These are phyloP conservation scores for Mucor plumbeus DNA, from an alignment of 371 early-diverging fungal genomes.

Conservation along the genomic window DNA sequence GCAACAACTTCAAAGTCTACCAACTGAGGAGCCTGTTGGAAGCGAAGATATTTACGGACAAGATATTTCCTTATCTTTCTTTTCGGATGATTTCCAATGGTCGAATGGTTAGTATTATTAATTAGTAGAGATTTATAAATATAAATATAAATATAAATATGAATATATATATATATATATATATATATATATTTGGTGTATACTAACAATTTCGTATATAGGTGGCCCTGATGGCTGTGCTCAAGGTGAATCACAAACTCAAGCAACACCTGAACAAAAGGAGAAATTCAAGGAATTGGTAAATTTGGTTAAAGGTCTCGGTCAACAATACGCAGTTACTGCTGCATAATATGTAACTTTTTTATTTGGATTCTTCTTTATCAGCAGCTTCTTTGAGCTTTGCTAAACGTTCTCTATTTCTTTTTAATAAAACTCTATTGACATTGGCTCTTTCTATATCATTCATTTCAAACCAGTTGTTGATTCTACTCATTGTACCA, in stretches of 20 bases:
- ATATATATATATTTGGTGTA: too few species aligned
- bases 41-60: constrained; percentile 58
- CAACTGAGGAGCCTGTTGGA: constrained; percentile 49
- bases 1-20: constrained; percentile 33
- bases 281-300: constrained; percentile 42
- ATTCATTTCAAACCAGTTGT: constrained; percentile 76
- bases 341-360: constrained; percentile 10
- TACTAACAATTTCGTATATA: constrained; percentile 4
- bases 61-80: constrained; percentile 46
- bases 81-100: constrained; percentile 54
- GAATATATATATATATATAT: too few species aligned
- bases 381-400: constrained; percentile 42
- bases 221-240: constrained; percentile 53
- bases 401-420: constrained; percentile 64
- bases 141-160: too few species aligned
- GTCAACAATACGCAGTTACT: constrained; percentile 33
- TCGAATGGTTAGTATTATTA: constrained; percentile 39
- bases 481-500: constrained; percentile 73
- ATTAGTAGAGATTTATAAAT: not conserved
- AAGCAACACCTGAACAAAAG: constrained; percentile 45
- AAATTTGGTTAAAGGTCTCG: constrained; percentile 30
- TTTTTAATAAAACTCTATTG: constrained; percentile 66
- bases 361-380: constrained; percentile 11
- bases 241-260: constrained; percentile 28
- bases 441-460: constrained; percentile 70